phyloP scores from a whole-genome alignment of 768 basidiomycete species.

The Artomyces pyxidatus region DNA sequence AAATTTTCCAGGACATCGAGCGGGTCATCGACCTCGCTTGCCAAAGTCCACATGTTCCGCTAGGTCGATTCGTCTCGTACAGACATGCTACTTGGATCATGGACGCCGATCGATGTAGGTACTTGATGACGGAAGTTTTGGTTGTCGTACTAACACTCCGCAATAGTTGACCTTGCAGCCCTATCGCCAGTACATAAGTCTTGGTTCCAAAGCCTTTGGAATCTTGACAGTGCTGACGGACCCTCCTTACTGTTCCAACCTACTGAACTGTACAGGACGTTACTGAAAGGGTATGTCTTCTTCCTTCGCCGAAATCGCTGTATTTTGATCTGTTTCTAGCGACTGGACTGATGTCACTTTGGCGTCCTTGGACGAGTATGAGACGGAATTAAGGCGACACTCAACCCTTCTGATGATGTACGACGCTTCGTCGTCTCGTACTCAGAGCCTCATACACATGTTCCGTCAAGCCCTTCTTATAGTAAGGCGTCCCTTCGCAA shows the following conservation, averaged over 20 bases:
- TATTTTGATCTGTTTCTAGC: too few relatives aligned
- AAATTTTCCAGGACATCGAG: constrained; percentile 17
- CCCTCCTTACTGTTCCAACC: constrained; percentile 12
- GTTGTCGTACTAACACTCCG: not conserved
- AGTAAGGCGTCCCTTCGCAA: not conserved
- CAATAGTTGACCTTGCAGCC: not conserved
- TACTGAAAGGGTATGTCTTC: not conserved
- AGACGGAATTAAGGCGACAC: not conserved
- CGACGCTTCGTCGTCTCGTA: too few relatives aligned
- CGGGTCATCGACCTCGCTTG: constrained; percentile 35
- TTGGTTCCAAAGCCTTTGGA: constrained; percentile 15
- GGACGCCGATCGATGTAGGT: constrained; percentile 32
- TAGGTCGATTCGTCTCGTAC: constrained; percentile 42
- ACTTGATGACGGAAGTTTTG: not conserved
- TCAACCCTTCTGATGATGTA: not conserved
- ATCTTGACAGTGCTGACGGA: constrained; percentile 1
- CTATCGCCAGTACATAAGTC: constrained; percentile 7
- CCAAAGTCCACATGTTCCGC: constrained; percentile 24
- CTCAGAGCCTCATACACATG: not conserved
- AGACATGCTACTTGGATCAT: constrained; percentile 51
- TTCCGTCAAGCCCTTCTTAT: not conserved
- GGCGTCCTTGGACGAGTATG: not conserved
- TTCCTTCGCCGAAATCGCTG: too few relatives aligned
- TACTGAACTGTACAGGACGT: constrained; percentile 1
- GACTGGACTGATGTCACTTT: constrained; percentile 8